Base-by-base conservation (phyloP, 768 basidiomycete species). In the Auriscalpium orientale region DNA sequence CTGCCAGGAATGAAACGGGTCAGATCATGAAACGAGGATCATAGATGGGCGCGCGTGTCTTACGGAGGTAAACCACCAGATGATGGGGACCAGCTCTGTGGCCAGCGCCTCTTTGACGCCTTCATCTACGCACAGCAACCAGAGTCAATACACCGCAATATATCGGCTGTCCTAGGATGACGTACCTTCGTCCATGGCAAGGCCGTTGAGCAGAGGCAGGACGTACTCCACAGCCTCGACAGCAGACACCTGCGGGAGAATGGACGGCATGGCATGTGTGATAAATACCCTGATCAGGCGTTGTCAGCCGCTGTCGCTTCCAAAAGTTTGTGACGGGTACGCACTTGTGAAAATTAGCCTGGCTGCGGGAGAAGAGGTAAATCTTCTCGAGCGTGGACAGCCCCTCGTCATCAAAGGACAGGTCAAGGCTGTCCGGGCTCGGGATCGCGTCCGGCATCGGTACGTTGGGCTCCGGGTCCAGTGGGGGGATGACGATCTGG, bases 221-320 rank as follows among this genome's bases (percentile, higher is more conserved):
- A 98, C 91, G 66, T 95, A 98, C 69, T 93, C 89, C 62, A 92
- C 84, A 5, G 92, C 92, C 62, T 98, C 95, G 54, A 82, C 81
- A 3, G 95, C 87, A 16, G 87, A 77, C 51, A 97, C 87, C 48
- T 85, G 74, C 16, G 70, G 66, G 22, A 58, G 53, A 37, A 58
- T 54, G 3, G 57, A 54, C 33, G 57, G 53, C 48, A 58, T 79
- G 38, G 87, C 82, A 64, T 87, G 86, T 0, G 88, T 82, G 66
- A 98, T 94, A 73, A 86, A 95, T 43, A 90, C 79, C 40, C 91
- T 80, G 64, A 8, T 43, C 18, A 56, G 22, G 49, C n/a, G 21
- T 49, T 35, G 21, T 34, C 36, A 28, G 28, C 28, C 28, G 7
- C 28, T 28, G 28, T 7, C 28, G 28, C 28, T 28, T 28, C 28